Base-by-base conservation (phyloP, 108 stramenopile species). In the Fistulifera pelliculosa region DNA sequence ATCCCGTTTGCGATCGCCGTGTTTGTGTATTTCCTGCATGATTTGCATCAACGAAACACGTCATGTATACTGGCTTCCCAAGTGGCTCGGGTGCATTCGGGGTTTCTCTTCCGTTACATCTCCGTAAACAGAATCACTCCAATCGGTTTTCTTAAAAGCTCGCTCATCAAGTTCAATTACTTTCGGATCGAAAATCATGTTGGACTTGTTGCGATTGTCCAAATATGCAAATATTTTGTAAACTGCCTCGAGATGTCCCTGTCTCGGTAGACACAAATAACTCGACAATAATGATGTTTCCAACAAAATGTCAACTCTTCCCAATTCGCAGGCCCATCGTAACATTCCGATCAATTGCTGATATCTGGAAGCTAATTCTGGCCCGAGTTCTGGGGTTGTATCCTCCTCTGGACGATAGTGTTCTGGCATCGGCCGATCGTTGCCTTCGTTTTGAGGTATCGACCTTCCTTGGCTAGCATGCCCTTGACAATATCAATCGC, bases 231-330 rank as follows among this genome's bases (percentile, higher is more conserved):
- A 79, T 17, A 83, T 65, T 24, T 75, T 55, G 11, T 54, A 67
- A 23, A 77, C 54, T 47, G 57, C 43, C 11, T 71, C 54, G 41
- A 84, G 47, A 47, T 84, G 83, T 21, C 76, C 79, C 42, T 60
- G 57, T 24, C 81, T 27, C 35, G 81, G 81, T 13, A 79, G 18
- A 23, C 72, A 71, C 1, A 79, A 43, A 38, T 71, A 66, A 0
- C 59, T 71, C 4, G 69, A 62, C 68, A 83, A 47, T 61, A 71
- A 58, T 0, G 72, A 83, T 0, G 66, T 71, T 53, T 79, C 77
- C 22, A 22, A 28, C 17, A 27, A 31, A 12, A 81, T 61, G 47
- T 79, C 73, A 27, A 69, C 55, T 40, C 66, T 42, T 19, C 74
- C 74, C 6, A 75, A 42, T 24, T 75, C 74, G 24, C 66, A 60